Evolutionary conservation across 441 rosid species (phyloP).

Genomic region (Gossypium gossypioides): DNA sequence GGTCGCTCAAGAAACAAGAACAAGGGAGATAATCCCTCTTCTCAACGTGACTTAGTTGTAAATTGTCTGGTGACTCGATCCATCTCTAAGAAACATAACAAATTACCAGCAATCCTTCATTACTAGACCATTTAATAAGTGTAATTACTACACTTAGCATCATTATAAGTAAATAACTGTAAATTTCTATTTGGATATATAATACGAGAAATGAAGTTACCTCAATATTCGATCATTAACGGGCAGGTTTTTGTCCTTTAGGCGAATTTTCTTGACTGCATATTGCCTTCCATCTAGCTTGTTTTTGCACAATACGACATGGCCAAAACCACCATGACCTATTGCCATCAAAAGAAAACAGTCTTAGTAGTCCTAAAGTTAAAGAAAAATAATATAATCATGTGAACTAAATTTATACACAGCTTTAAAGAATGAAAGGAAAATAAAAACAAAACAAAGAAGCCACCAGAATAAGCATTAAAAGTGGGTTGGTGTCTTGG

Average conservation of each 20-base stretch:
- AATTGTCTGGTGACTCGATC: background rate
- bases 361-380: slow-evolving; percentile 1
- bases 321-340: slow-evolving; percentile 99
- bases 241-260: slow-evolving; percentile 76
- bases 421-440: background rate
- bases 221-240: slow-evolving; percentile 69
- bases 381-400: slow-evolving; percentile 6
- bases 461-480: background rate
- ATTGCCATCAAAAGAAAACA: slow-evolving; percentile 16
- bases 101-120: background rate
- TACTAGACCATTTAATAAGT: background rate
- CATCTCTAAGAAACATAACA: background rate
- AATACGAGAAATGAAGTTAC: slow-evolving; percentile 28
- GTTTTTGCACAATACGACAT: slow-evolving; percentile 89
- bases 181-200: slow-evolving; percentile 8
- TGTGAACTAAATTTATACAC: background rate
- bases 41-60: background rate
- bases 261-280: slow-evolving; percentile 93
- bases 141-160: background rate
- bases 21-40: background rate
- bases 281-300: slow-evolving; percentile 97
- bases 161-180: background rate
- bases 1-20: background rate
- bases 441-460: background rate
- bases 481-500: slow-evolving; percentile 1